These are phyloP conservation scores for Aurantiochytrium sp. DNA, from an alignment of 108 stramenopile genomes.

Conservation along the genomic window DNA sequence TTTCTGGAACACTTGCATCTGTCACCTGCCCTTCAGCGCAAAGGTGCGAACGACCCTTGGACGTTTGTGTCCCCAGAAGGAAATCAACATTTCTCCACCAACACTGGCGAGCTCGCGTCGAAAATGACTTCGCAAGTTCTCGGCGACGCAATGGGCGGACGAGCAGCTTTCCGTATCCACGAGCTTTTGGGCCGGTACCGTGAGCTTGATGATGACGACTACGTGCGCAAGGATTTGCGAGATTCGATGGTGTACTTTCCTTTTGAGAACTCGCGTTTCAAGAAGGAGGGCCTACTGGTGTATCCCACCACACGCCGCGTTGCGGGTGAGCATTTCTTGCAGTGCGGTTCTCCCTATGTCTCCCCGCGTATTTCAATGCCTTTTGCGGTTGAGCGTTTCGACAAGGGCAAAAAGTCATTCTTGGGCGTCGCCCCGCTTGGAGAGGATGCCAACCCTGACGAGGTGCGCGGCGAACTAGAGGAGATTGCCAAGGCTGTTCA, in stretches of 20 bases:
- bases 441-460: neutral
- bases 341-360: neutral
- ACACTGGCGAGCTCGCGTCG: no score
- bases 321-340: neutral
- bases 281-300: neutral
- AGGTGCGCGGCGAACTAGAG: neutral
- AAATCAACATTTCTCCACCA: no score
- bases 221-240: neutral
- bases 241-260: neutral
- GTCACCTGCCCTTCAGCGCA: neutral
- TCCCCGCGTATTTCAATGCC: neutral
- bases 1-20: neutral
- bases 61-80: no score
- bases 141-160: no score
- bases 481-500: neutral
- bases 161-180: neutral
- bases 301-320: neutral
- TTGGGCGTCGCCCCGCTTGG: neutral
- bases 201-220: neutral
- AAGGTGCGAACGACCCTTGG: neutral
- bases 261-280: neutral
- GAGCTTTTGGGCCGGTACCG: neutral
- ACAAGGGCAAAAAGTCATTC: neutral
- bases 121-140: no score
- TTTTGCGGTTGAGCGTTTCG: neutral